Evolutionary conservation across 169 alveolate species (phyloP).

Genomic region (Ichthyophthirius multifiliis): DNA sequence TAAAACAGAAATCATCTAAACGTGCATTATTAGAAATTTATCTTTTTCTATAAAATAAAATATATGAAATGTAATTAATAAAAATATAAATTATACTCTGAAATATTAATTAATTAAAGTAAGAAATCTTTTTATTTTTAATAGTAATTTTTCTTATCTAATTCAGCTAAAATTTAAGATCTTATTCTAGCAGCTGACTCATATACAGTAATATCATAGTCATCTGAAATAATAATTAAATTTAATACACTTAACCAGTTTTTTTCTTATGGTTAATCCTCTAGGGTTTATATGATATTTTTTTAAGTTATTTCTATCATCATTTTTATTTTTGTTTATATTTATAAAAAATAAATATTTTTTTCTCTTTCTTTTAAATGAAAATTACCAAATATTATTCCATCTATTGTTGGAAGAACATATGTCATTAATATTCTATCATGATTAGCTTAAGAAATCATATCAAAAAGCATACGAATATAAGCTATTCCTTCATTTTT

Average conservation of each 20-base stretch:
- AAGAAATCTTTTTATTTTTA: constrained; percentile 1
- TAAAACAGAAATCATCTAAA: constrained; percentile 1
- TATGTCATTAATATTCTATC: background rate
- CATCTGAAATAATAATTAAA: background rate
- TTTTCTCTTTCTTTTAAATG: background rate
- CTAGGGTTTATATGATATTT: background rate
- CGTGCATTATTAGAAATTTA: background rate
- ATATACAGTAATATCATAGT: background rate
- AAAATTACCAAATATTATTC: background rate
- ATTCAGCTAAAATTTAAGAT: constrained; percentile 24
- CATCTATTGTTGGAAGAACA: constrained; percentile 9
- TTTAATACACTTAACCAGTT: constrained; percentile 5
- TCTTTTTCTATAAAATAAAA: too few species aligned
- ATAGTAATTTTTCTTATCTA: background rate
- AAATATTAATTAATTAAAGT: constrained; percentile 14
- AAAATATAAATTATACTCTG: constrained; percentile 14
- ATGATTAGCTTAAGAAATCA: background rate
- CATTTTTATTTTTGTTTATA: background rate
- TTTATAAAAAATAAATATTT: background rate
- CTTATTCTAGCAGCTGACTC: constrained; percentile 46
- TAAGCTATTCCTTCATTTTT: background rate
- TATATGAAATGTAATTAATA: background rate
- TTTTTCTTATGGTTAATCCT: background rate
- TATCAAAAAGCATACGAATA: constrained; percentile 1
- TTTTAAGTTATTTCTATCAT: constrained; percentile 12